Evolutionary conservation across 139 green algal genomes (phyloP), one percentile per base, ranked within the genome.

Genomic region (Spirogloea muscicola): DNA sequence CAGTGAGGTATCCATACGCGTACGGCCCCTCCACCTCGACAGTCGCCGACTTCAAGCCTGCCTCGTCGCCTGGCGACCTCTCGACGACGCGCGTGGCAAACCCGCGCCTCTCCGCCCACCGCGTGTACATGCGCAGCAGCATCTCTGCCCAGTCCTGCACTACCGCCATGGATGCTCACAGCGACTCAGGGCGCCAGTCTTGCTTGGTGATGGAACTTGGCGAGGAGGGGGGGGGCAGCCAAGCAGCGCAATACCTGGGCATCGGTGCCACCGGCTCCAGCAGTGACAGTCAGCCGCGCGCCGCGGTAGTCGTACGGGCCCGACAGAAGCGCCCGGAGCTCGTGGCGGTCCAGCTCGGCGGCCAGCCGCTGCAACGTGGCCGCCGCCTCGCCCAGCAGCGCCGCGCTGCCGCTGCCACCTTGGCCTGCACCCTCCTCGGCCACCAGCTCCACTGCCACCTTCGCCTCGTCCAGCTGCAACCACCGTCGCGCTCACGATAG

Each of bases 61-160:
- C 92, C 82, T 91, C 88, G 38, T 96, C 91, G 1, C 88, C 85
- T 37, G 58, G 57, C 5, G 40, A 57, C 2, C 81, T 52, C 36
- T 84, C 81, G 1, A 84, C 10, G 2, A 86, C 37, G 3, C 37
- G 48, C 2, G 65, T 52, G 1, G 3, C 64, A 39, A 84, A 90
- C 5, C 82, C 86, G 43, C 79, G 57, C 7, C 36, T 10, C 55
- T 91, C 85, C 0, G 83, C 84, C 89, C 90, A 97, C 29, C 90
- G 85, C 33, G 76, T 38, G 81, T 96, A 96, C 90, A 96, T 96
- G 46, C 92, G 84, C 69, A 94, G 86, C 48, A 97, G 75, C 90
- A 96, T 96, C 58, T 89, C 84, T 6, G 91, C 86, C 92, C 92
- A 97, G 82, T 97, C 93, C 83, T 90, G 49, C 36, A n/a, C n/a